Base-by-base conservation (phyloP, 805 yeast species). In the Wickerhamomyces silvicola region DNA sequence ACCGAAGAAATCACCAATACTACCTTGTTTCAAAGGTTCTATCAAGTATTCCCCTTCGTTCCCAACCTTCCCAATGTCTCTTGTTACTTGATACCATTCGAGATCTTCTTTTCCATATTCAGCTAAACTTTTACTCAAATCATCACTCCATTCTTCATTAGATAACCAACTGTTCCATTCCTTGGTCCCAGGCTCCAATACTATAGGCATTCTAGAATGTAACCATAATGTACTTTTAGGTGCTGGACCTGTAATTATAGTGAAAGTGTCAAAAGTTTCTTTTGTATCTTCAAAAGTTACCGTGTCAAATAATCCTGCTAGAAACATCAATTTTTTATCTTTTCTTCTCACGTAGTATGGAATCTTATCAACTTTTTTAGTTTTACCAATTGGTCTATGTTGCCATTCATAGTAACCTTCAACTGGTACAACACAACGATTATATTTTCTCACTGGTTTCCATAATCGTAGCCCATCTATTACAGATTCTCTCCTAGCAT, bases 331-430 rank as follows among this genome's bases (percentile, higher is more conserved):
- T 7, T 70, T 59, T 0, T 58, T 55, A 35, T 70, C 73, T 25
- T 64, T 66, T 20, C 81, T 64, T 21, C 66, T 70, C 12, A 87
- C 66, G 47, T 62, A 88, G 50, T 79, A 74, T 0, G 96, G 96
- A 0, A 54, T 52, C 48, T 75, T 80, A 8, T 60, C 61, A 4
- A 47, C 48, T 26, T 54, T 59, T 19, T 46, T 39, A 18, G 51
- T 56, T 32, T 50, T 59, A 9, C 48, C 50, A 12, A 34, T 36
- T 2, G 50, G 39, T 12, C 47, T 41, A 16, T 46, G 43, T 11
- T 39, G 42, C 96, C 97, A 88, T 56, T 88, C 97, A 49, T 73
- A 88, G 54, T 88, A 88, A 0, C 96, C 96, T 46, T 73, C 70
- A 24, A 83, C 68, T 0, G 94, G 90, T 0, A 86, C 73, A 1